A percentile compares a stretch with the other conserved stretches of the same genome.
Evolutionary conservation across 2,329 filamentous ascomycete species (phyloP).

Genomic region (Fusarium dimerum): DNA sequence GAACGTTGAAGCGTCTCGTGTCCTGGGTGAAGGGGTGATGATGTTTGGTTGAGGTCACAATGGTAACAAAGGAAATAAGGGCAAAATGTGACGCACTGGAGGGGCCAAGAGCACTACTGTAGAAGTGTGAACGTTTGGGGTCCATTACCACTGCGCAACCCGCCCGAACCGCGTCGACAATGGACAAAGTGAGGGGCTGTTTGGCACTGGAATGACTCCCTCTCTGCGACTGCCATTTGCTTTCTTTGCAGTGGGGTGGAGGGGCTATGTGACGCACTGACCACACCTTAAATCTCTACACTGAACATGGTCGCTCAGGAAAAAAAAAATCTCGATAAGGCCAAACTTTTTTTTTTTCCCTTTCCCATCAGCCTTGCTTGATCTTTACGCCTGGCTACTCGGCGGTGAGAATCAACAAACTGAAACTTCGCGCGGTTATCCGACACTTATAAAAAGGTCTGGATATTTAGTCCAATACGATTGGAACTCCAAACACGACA

Average conservation of each 20-base stretch:
- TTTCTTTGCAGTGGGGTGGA: slow-evolving; percentile 25
- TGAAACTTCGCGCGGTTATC: not conserved
- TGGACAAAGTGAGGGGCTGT: slow-evolving; percentile 16
- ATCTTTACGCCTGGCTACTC: slow-evolving; percentile 29
- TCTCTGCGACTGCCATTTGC: slow-evolving; percentile 1
- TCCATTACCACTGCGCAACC: slow-evolving; percentile 7
- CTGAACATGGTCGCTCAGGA: slow-evolving; percentile 5
- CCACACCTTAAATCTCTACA: slow-evolving; percentile 34
- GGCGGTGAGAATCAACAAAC: slow-evolving; percentile 22
- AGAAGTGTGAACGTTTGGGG: not conserved
- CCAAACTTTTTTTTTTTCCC: slow-evolving; percentile 33
- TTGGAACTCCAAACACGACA: slow-evolving; percentile 4
- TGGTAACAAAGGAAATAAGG: not conserved
- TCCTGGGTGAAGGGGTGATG: not conserved
- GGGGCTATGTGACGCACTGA: slow-evolving; percentile 34
- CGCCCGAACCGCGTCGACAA: slow-evolving; percentile 6
- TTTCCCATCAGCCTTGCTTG: slow-evolving; percentile 16
- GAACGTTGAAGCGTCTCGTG: not conserved
- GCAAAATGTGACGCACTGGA: not conserved
- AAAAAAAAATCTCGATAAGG: slow-evolving; percentile 35
- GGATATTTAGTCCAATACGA: slow-evolving; percentile 1
- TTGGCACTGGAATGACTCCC: slow-evolving; percentile 15
- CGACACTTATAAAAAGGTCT: not conserved
- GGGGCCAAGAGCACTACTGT: not conserved
- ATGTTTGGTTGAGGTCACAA: not conserved